Evolutionary conservation across 73 alveolate species (phyloP).

Genomic region (Breviolum minutum): DNA sequence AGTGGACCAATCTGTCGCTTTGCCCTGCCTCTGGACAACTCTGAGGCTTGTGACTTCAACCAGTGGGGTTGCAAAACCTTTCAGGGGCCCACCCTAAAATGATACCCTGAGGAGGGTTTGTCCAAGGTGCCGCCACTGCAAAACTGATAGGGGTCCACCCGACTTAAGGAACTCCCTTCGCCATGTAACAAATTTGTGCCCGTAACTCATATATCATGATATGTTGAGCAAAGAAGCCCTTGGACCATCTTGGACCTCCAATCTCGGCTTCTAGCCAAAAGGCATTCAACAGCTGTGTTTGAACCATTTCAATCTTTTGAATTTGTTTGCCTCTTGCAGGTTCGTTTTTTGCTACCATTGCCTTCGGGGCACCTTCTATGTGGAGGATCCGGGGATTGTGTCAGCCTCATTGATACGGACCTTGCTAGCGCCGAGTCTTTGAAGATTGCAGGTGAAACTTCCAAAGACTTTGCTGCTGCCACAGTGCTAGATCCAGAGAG

Average conservation of each 20-base stretch:
- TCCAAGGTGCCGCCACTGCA: too few relatives aligned
- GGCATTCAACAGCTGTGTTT: not conserved
- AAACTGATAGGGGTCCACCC: too few relatives aligned
- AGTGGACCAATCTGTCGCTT: conserved; percentile 35
- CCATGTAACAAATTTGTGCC: too few relatives aligned
- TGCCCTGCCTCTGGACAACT: conserved; percentile 36
- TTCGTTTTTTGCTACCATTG: conserved; percentile 60
- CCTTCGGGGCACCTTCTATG: conserved; percentile 49
- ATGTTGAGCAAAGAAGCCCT: not conserved
- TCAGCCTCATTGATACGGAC: conserved; percentile 19
- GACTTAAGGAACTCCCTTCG: too few relatives aligned
- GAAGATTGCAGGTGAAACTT: not conserved
- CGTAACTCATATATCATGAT: not conserved
- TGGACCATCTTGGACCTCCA: not conserved
- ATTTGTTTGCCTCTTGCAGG: not conserved
- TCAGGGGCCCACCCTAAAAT: too few relatives aligned
- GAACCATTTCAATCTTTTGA: not conserved
- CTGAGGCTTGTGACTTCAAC: not conserved
- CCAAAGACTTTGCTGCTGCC: conserved; percentile 14
- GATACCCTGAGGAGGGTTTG: too few relatives aligned
- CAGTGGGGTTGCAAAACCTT: too few relatives aligned
- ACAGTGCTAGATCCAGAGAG: not conserved
- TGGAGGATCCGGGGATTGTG: conserved; percentile 54
- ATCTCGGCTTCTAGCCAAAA: not conserved
- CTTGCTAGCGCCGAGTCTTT: not conserved